Conservation (phyloP, 495 filamentous ascomycete genomes). For the Aspergillus taichungensis region DNA sequence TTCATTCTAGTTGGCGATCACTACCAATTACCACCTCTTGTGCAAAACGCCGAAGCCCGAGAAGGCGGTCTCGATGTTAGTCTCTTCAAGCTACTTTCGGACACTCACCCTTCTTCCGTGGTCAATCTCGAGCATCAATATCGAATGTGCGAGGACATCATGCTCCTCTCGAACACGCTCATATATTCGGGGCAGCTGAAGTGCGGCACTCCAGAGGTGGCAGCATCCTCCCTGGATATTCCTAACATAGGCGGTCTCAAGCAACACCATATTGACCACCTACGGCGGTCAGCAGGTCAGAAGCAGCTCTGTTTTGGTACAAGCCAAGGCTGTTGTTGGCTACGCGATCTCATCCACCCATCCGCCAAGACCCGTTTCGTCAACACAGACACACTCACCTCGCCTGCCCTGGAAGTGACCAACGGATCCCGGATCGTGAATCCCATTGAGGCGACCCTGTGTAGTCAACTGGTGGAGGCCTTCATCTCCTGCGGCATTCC, state of each 20-base stretch:
- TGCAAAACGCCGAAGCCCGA: constrained; percentile 81
- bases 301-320: constrained; percentile 45
- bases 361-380: constrained; percentile 67
- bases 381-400: constrained; percentile 71
- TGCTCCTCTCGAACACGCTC: constrained; percentile 84
- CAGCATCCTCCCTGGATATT: constrained; percentile 49
- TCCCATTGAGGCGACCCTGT: constrained; percentile 64
- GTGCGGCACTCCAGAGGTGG: constrained; percentile 73
- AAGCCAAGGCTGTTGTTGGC: constrained; percentile 57
- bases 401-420: constrained; percentile 55
- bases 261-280: constrained; percentile 40
- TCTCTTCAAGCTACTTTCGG: constrained; percentile 86
- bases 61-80: constrained; percentile 85
- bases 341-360: constrained; percentile 66
- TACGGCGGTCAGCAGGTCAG: constrained; percentile 19
- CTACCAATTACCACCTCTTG: constrained; percentile 87
- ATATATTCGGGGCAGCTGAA: constrained; percentile 87
- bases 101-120: constrained; percentile 75
- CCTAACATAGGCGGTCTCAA: constrained; percentile 51
- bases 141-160: constrained; percentile 95
- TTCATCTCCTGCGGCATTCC: constrained; percentile 68
- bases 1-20: constrained; percentile 97
- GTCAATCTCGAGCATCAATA: constrained; percentile 93
- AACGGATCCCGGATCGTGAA: constrained; percentile 83
- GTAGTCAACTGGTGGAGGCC: constrained; percentile 66